Base-by-base conservation (phyloP, 2,329 filamentous ascomycete species). In the Blastomyces emzantsi region DNA sequence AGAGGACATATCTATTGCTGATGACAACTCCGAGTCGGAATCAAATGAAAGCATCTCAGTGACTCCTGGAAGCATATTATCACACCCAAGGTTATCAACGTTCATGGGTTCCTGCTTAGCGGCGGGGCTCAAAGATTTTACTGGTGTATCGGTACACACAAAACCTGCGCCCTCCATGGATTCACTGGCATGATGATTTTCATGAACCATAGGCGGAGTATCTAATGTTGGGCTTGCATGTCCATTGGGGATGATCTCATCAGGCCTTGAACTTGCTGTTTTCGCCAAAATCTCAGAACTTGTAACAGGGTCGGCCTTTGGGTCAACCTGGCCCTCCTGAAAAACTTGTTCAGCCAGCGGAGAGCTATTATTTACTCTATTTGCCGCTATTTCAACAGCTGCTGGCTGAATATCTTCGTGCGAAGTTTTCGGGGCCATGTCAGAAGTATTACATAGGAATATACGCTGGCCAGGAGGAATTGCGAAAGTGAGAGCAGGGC, bases 401-500 rank as follows among this genome's bases (percentile, higher is more conserved):
- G 43, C 47, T 25, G 22, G 13, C 47, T 51, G 25, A 11, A 41
- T n/a, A 13, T 39, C 36, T 22, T n/a, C 2, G 30, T 15, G 19
- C 6, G 28, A 9, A 33, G 8, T 4, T 22, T n/a, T 22, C 17
- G 11, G 13, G 11, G 33, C 19, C 13, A 13, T 22, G 6, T 41
- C 49, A 39, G 43, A 19, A 13, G n/a, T n/a, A 43, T 47, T 13
- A 60, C 36, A 65, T 49, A 77, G 69, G 63, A 77, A 73, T 30
- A 75, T 68, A 19, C 73, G 72, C 57, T 73, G 71, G 6, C 75
- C 77, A 55, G 74, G 66, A n/a, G 78, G 76, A 33, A 79, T 69
- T 4, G 71, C 69, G 64, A 79, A 76, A 7, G 72, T 75, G 45
- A 80, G 65, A 17, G 65, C 66, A 9, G 65, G 61, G 22, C 70